A percentile compares a stretch with the other conserved stretches of the same genome.
Evolutionary conservation across 768 basidiomycete species (phyloP).

Genomic region (Mycena vulgaris): DNA sequence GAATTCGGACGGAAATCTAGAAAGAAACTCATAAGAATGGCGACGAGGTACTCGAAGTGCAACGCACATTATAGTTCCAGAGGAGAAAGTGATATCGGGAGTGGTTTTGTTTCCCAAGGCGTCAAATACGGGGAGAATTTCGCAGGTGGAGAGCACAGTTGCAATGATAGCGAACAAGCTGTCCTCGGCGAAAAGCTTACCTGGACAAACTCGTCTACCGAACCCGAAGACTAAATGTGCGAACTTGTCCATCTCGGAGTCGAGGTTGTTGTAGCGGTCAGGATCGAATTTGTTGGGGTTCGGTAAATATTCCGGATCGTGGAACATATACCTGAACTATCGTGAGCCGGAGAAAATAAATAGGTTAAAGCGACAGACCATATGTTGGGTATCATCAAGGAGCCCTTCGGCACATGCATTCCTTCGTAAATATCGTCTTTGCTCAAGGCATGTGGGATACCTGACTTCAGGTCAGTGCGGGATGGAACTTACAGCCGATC

Average conservation of each 20-base stretch:
- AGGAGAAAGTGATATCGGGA: background rate
- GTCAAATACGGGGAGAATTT: slow-evolving; percentile 2
- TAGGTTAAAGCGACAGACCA: background rate
- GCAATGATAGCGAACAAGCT: slow-evolving; percentile 4
- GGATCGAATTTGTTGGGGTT: slow-evolving; percentile 14
- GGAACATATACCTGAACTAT: slow-evolving; percentile 13
- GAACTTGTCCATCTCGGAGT: slow-evolving; percentile 17
- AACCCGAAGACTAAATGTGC: background rate
- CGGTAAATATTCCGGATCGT: background rate
- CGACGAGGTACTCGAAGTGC: background rate
- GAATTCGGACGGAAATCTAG: background rate
- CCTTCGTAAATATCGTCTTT: slow-evolving; percentile 30
- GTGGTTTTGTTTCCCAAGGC: background rate
- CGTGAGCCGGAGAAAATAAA: too few species aligned
- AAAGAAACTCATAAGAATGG: too few species aligned
- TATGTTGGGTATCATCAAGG: slow-evolving; percentile 11
- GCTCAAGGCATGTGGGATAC: slow-evolving; percentile 10
- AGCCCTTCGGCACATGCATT: slow-evolving; percentile 27
- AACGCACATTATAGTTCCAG: background rate
- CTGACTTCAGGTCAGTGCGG: background rate
- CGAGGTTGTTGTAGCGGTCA: slow-evolving; percentile 5
- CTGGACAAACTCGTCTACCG: slow-evolving; percentile 10
- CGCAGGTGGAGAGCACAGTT: slow-evolving; percentile 5
- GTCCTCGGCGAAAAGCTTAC: background rate
- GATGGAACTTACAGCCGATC: background rate